phyloP scores from a whole-genome alignment of 1,139 yeast genomes.

The Arxiozyma telluris region DNA sequence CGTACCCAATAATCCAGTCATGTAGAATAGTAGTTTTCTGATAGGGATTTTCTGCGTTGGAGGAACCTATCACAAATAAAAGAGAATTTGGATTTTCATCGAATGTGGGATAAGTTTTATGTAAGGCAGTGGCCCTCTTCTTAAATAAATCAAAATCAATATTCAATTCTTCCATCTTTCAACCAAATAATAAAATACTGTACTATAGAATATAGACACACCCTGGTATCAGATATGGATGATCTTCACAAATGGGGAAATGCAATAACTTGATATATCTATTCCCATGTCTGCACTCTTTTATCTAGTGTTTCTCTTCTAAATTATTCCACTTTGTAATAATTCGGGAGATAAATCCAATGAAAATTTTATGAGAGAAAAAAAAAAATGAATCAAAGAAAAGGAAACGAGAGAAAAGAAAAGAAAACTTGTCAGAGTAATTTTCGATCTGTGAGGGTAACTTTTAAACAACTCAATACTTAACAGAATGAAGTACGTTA shows the following conservation, averaged over 20 bases:
- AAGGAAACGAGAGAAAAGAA: too few species aligned
- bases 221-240: not conserved
- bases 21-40: constrained; percentile 83
- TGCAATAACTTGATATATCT: too few species aligned
- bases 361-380: too few species aligned
- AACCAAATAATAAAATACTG: not conserved
- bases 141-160: constrained; percentile 39
- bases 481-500: too few species aligned
- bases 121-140: constrained; percentile 29
- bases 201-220: not conserved
- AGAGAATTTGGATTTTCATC: constrained; percentile 45
- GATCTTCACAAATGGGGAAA: not conserved
- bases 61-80: constrained; percentile 68
- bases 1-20: constrained; percentile 90
- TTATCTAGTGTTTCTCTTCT: too few species aligned
- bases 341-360: too few species aligned
- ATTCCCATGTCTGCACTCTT: too few species aligned
- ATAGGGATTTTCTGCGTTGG: constrained; percentile 83
- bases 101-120: constrained; percentile 31
- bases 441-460: not conserved
- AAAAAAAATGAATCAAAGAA: too few species aligned
- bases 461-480: not conserved
- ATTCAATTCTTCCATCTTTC: constrained; percentile 22
- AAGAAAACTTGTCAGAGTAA: too few species aligned
- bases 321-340: too few species aligned